Evolutionary conservation across 2,329 filamentous ascomycete genomes (phyloP).

Genomic region (Berkeleyomyces rouxiae): DNA sequence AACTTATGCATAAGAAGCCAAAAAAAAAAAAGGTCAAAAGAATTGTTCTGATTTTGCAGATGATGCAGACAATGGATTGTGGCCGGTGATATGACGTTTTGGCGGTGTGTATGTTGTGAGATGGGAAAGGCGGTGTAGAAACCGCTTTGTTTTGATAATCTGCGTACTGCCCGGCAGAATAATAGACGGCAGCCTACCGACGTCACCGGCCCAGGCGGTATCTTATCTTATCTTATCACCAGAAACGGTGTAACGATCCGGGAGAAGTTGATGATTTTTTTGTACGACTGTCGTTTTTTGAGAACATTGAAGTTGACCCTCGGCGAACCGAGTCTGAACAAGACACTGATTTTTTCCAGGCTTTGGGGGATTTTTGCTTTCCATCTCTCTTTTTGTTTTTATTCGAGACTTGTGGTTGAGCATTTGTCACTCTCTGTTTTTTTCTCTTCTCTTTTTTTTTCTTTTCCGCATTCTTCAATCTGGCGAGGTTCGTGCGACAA

Average conservation of each 20-base stretch:
- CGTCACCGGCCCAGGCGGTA: too few species aligned
- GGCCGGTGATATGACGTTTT: too few species aligned
- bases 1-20: neutral
- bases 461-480: neutral
- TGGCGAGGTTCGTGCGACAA: slow-evolving; percentile 5
- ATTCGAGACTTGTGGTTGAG: neutral
- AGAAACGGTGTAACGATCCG: neutral
- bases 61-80: too few species aligned
- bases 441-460: neutral
- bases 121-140: too few species aligned
- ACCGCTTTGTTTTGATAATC: too few species aligned
- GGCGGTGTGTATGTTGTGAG: too few species aligned
- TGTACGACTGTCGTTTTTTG: neutral
- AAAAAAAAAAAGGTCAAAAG: neutral
- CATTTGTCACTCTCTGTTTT: neutral
- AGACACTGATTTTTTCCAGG: too few species aligned
- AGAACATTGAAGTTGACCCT: neutral
- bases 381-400: neutral
- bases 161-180: too few species aligned
- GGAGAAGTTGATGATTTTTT: neutral
- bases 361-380: too few species aligned
- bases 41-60: neutral
- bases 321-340: too few species aligned
- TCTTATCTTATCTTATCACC: slow-evolving; percentile 5
- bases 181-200: too few species aligned